Percentiles rank a stretch among this genome's conserved stretches.
phyloP scores from a whole-genome alignment of 257 asterid genomes.

The Jaltomata sinuosa region DNA sequence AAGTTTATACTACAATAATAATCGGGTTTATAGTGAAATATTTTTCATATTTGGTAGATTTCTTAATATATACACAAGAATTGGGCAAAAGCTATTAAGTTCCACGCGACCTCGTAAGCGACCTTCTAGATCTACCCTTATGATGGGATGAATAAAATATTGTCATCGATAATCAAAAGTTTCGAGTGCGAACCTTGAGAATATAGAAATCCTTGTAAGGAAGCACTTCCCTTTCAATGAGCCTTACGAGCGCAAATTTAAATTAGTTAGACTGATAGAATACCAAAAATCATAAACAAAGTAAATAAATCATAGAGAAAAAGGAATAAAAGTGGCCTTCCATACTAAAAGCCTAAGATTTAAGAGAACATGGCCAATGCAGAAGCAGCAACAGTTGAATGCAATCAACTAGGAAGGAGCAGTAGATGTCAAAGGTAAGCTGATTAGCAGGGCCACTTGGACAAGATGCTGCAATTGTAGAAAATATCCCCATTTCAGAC shows the following conservation, averaged over 20 bases:
- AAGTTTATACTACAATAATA: background rate
- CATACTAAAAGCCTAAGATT: background rate
- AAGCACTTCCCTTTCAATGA: background rate
- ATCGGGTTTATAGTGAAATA: background rate
- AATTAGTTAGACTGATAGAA: background rate
- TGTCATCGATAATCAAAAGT: background rate
- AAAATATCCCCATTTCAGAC: background rate
- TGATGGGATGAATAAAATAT: background rate
- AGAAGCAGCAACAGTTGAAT: conserved; percentile 7
- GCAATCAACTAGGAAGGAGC: background rate
- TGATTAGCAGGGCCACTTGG: background rate
- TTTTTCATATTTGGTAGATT: background rate
- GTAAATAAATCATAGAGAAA: background rate
- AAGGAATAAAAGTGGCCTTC: background rate
- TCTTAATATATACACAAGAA: background rate
- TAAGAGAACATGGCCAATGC: background rate
- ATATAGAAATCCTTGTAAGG: background rate
- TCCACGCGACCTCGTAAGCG: too few relatives aligned
- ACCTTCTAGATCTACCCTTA: background rate
- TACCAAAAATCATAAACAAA: background rate
- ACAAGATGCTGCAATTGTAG: background rate
- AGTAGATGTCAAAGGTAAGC: background rate
- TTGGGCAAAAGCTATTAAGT: background rate
- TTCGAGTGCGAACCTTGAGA: background rate
- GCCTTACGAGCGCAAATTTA: background rate